Base-by-base conservation (phyloP, 2,329 filamentous ascomycete species). In the Passalora sequoiae region DNA sequence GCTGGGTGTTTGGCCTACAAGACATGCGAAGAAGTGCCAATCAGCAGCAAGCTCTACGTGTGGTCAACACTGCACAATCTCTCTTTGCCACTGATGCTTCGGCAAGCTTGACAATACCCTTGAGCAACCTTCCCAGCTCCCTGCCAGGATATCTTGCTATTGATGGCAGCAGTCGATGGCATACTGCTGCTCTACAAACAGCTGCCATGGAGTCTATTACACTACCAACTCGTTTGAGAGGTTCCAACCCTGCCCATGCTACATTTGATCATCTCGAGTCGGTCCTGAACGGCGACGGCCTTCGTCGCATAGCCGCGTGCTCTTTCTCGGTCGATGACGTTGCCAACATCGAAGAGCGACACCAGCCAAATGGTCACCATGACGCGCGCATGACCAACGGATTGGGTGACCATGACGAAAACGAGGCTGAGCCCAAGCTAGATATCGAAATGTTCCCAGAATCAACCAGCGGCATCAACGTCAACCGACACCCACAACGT, bases 1-100 rank as follows among this genome's bases (percentile, higher is more conserved):
- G 96, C 22, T 94, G 88, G 85, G 77, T 89, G 9, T 97, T 89
- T 83, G 89, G 84, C 0, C 63, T 89, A 16, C 84, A 94, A 63
- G 81, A 83, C 43, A 69, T 74, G 29, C 52, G 57, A 31, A 46
- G 48, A 30, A 37, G n/a, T 16, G 27, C 45, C 28, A 50, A 81
- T 74, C 77, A 83, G 52, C 79, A 80, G 54, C 75, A 81, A 46
- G 62, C 82, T 25, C 69, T 83, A 30, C 78, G 82, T 44, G 72
- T 86, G 15, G 75, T 80, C 36, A 95, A 95, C 63, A 77, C 80
- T 31, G 86, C 89, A 5, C 80, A 80, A 53, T 82, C 85, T 4
- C 65, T 95, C 10, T 75, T 77, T 20, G 76, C 81, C 37, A 75
- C 89, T 13, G 79, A 81, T 44, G 72, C 79, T 12, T 79, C 87